phyloP scores from a whole-genome alignment of 148 eudicot genomes.

The Nepenthes mirabilis region DNA sequence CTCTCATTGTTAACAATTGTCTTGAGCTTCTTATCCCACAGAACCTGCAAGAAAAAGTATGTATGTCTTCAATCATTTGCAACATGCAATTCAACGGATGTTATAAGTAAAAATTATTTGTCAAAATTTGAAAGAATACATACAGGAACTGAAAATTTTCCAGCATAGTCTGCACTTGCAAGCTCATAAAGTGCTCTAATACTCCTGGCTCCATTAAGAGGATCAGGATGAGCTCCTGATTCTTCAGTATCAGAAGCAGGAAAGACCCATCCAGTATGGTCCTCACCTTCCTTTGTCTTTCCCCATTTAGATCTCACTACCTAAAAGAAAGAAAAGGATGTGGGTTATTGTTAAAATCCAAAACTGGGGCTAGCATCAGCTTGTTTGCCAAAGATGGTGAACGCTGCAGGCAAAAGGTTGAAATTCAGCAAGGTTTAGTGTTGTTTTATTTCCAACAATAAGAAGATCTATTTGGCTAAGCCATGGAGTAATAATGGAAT shows the following conservation, averaged over 20 bases:
- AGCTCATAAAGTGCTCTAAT: conserved; percentile 72
- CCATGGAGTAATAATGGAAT: too few species aligned
- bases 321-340: conserved; percentile 5
- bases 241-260: conserved; percentile 60
- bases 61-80: background rate
- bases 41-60: conserved; percentile 49
- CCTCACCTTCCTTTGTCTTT: conserved; percentile 68
- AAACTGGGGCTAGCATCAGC: too few species aligned
- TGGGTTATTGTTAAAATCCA: background rate
- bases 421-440: background rate
- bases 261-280: conserved; percentile 91
- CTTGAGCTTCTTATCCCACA: too few species aligned
- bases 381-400: background rate
- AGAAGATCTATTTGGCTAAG: background rate
- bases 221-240: conserved; percentile 59
- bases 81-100: background rate
- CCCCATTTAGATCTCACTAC: conserved; percentile 73
- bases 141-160: conserved; percentile 79
- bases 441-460: background rate
- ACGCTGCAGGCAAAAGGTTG: background rate
- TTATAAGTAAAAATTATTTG: background rate
- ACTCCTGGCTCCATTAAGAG: conserved; percentile 56
- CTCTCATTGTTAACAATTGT: too few species aligned
- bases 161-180: conserved; percentile 68
- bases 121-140: conserved; percentile 8